phyloP scores from a whole-genome alignment of 2,329 filamentous ascomycete species.

The Colletotrichum tropicale region DNA sequence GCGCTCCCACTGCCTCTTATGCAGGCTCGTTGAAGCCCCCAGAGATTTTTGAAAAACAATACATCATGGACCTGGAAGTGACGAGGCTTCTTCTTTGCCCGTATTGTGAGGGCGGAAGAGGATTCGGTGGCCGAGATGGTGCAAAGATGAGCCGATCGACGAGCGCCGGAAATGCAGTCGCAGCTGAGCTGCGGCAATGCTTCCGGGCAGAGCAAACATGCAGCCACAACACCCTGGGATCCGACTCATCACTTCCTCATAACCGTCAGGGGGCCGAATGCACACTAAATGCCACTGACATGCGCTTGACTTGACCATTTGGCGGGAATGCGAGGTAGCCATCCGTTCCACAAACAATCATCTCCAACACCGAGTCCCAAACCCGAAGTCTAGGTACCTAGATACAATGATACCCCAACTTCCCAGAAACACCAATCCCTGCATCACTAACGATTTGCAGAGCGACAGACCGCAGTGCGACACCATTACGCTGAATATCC shows the following conservation, averaged over 20 bases:
- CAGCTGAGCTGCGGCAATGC: background rate
- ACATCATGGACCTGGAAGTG: background rate
- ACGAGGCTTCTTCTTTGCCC: background rate
- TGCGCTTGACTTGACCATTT: background rate
- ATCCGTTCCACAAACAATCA: background rate
- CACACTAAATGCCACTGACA: background rate
- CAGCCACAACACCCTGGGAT: background rate
- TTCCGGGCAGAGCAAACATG: background rate
- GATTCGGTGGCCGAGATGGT: background rate
- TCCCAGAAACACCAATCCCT: background rate
- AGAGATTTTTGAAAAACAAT: background rate
- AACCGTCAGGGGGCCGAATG: background rate
- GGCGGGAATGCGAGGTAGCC: background rate
- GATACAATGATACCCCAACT: background rate
- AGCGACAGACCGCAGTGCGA: background rate
- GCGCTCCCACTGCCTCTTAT: background rate
- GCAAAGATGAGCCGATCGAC: background rate
- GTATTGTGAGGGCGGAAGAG: fast-evolving
- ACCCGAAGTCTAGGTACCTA: background rate
- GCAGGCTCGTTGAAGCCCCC: fast-evolving
- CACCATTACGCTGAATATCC: background rate
- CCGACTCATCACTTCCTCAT: background rate
- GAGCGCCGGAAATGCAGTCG: background rate
- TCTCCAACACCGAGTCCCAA: background rate
- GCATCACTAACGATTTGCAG: background rate